phyloP scores from a whole-genome alignment of 257 asterid genomes.

The Solanum microdontum region DNA sequence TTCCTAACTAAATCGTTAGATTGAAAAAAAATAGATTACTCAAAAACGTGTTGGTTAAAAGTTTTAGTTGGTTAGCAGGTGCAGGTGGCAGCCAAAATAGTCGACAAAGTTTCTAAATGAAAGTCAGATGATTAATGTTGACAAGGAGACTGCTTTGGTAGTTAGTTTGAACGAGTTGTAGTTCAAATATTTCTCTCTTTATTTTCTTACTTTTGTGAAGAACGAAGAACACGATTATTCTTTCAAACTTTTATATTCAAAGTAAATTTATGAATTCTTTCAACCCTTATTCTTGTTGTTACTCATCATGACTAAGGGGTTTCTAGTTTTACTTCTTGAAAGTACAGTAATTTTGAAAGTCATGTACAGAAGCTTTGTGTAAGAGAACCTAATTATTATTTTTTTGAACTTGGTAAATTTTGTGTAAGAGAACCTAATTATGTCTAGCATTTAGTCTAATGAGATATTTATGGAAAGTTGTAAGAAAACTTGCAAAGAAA shows the following conservation, averaged over 20 bases:
- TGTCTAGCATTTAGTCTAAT: not conserved
- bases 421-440: not conserved
- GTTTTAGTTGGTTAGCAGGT: not conserved
- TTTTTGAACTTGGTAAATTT: not conserved
- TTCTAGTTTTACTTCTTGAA: not conserved
- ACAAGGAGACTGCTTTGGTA: not conserved
- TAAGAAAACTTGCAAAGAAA: not conserved
- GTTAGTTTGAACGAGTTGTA: not conserved
- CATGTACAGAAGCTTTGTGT: not conserved
- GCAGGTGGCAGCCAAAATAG: not conserved
- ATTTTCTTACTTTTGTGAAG: not conserved
- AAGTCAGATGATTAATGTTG: not conserved
- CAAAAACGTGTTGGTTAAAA: not conserved
- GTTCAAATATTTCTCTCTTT: not conserved
- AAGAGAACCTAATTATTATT: not conserved
- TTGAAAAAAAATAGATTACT: not conserved
- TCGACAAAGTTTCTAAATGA: not conserved
- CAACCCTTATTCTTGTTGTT: not conserved
- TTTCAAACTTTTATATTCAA: not conserved
- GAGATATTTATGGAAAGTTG: not conserved
- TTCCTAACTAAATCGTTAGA: not conserved
- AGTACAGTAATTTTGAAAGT: not conserved
- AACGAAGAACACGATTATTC: not conserved
- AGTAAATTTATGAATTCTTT: not conserved
- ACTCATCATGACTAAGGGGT: not conserved